Conservation (phyloP, 257 asterid species). For the Cordia subcordata region DNA sequence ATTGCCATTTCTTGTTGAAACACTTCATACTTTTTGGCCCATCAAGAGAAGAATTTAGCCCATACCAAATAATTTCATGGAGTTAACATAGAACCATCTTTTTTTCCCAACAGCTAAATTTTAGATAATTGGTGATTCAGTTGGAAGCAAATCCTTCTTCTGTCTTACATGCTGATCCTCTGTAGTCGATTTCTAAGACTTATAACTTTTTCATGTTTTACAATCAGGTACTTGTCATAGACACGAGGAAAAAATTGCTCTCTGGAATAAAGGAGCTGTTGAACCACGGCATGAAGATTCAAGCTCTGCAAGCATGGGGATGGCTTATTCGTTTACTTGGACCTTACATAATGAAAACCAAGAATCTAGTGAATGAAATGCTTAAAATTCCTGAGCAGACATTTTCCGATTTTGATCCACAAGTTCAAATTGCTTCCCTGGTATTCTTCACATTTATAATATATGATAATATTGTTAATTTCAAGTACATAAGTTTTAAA, state of each 20-base stretch:
- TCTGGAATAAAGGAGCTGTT: slow-evolving; percentile 44
- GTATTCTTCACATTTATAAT: slow-evolving; percentile 28
- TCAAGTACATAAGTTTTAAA: background rate
- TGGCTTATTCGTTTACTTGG: slow-evolving; percentile 78
- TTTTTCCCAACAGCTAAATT: no score
- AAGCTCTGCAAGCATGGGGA: slow-evolving; percentile 74
- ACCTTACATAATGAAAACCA: slow-evolving; percentile 46
- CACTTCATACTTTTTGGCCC: no score
- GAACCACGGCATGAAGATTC: slow-evolving; percentile 65
- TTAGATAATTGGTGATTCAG: no score
- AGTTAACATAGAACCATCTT: no score
- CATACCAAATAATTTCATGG: no score
- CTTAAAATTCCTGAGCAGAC: slow-evolving; percentile 64
- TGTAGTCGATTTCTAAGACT: background rate
- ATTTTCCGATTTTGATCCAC: slow-evolving; percentile 64
- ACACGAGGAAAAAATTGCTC: slow-evolving; percentile 64
- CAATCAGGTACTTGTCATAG: slow-evolving; percentile 53
- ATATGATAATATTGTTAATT: slow-evolving; percentile 1
- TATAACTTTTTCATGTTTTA: slow-evolving; percentile 10
- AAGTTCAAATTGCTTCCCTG: slow-evolving; percentile 79
- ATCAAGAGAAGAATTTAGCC: no score
- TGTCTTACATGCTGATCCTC: background rate
- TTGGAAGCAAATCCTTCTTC: no score
- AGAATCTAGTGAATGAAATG: slow-evolving; percentile 66
- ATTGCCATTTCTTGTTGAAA: no score